Conservation (phyloP, 225 moss, liverwort and hornwort genomes). For the Physcomitrellopsis africana region DNA sequence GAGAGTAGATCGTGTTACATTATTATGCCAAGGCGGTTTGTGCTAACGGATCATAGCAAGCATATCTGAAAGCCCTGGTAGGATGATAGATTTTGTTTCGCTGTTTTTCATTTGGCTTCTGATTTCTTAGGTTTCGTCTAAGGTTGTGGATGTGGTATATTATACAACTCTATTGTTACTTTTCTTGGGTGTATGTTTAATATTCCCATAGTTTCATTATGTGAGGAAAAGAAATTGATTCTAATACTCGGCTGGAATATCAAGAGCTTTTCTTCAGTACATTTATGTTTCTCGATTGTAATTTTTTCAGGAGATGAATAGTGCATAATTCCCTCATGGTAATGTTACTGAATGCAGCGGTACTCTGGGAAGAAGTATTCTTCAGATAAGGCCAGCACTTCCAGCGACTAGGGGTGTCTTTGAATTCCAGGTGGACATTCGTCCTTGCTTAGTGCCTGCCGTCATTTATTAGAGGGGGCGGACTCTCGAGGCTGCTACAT, state of each 20-base stretch:
- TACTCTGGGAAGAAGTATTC: constrained; percentile 85
- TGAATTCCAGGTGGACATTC: constrained; percentile 55
- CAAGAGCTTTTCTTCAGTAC: constrained; percentile 21
- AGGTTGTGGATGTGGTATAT: not conserved
- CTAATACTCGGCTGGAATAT: constrained; percentile 7
- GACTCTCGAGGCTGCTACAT: constrained; percentile 34
- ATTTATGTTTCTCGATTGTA: constrained; percentile 12
- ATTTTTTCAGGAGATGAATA: not conserved
- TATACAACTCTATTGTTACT: constrained; percentile 2
- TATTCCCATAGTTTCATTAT: constrained; percentile 10
- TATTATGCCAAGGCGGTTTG: not conserved
- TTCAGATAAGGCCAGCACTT: constrained; percentile 99
- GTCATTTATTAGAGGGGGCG: constrained; percentile 25
- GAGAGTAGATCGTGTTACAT: not conserved
- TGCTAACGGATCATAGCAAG: constrained; percentile 1
- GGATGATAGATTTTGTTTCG: constrained; percentile 7
- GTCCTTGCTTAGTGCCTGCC: constrained; percentile 41
- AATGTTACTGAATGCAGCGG: constrained; percentile 65
- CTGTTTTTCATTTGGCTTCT: constrained; percentile 12
- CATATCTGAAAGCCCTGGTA: not conserved
- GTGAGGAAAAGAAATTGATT: not conserved
- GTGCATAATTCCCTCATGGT: constrained; percentile 29
- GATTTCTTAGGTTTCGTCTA: constrained; percentile 21
- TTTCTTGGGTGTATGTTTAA: not conserved
- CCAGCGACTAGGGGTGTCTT: constrained; percentile 81